phyloP scores from a whole-genome alignment of 2,329 filamentous ascomycete species.

The Drechslerella dactyloides region DNA sequence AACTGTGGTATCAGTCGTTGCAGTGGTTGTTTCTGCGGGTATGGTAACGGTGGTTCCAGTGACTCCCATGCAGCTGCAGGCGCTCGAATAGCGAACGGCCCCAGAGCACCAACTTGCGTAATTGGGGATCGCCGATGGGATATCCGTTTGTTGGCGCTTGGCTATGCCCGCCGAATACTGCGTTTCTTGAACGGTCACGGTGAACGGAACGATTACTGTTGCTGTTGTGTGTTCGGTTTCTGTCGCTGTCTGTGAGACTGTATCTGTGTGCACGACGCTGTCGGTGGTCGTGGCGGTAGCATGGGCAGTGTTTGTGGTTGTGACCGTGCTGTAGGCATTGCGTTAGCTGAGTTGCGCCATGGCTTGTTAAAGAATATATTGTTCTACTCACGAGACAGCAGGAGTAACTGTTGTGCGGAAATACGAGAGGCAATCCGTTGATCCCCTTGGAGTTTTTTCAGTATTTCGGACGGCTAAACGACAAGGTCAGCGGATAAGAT shows the following conservation, averaged over 20 bases:
- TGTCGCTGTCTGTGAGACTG: not conserved
- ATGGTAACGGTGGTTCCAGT: conserved; percentile 41
- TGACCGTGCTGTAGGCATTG: not conserved
- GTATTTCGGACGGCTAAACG: not conserved
- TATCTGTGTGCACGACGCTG: not conserved
- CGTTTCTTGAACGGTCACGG: conserved; percentile 7
- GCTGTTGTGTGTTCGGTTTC: conserved; percentile 1
- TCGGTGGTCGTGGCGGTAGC: not conserved
- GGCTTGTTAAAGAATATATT: not conserved
- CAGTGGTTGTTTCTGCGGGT: conserved; percentile 16
- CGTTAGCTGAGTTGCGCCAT: not conserved
- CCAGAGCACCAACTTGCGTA: conserved; percentile 55
- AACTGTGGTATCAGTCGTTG: not conserved
- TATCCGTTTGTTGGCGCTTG: conserved; percentile 42
- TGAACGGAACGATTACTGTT: not conserved
- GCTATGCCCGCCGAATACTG: conserved; percentile 2
- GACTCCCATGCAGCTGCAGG: conserved; percentile 56
- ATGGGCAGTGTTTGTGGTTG: conserved; percentile 3
- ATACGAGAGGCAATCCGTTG: not conserved
- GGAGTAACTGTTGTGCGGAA: not conserved
- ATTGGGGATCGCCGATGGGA: conserved; percentile 46
- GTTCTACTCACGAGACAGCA: not conserved
- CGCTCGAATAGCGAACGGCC: conserved; percentile 53
- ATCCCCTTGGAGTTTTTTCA: not conserved
- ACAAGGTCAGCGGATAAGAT: not conserved